A percentile compares a stretch with the other conserved stretches of the same genome.
phyloP scores from a whole-genome alignment of 2,329 filamentous ascomycete genomes.

The Trichoderma simmonsii region DNA sequence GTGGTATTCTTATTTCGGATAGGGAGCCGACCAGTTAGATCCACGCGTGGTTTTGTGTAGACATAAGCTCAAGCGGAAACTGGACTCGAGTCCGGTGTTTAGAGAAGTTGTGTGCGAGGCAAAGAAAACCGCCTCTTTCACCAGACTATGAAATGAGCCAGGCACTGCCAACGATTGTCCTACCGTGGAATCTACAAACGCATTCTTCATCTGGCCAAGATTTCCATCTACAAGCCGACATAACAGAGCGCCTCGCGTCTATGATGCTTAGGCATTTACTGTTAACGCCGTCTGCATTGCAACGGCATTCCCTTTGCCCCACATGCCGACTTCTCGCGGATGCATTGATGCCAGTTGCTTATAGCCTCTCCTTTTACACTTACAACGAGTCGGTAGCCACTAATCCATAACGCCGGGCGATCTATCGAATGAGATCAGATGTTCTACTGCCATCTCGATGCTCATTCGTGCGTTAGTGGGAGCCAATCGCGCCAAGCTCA shows the following conservation, averaged over 20 bases:
- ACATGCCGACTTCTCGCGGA: background rate
- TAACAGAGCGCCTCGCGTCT: background rate
- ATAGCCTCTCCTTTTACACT: background rate
- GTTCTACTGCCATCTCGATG: background rate
- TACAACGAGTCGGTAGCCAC: background rate
- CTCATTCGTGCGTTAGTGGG: background rate
- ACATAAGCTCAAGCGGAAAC: background rate
- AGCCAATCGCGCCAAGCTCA: background rate
- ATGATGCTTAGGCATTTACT: background rate
- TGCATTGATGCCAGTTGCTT: background rate
- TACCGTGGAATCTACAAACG: background rate
- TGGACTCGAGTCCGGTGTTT: background rate
- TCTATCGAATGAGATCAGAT: background rate
- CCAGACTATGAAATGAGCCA: background rate
- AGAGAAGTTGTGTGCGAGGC: background rate
- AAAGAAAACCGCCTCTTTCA: background rate
- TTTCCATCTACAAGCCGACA: background rate
- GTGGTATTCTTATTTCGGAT: background rate
- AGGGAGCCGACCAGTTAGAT: too few species aligned
- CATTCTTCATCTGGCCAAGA: background rate
- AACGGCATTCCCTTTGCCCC: background rate
- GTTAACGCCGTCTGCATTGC: background rate
- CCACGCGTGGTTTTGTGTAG: background rate
- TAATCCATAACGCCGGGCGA: background rate
- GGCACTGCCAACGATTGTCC: too few species aligned